phyloP scores from a whole-genome alignment of 305 asterid species.

The Vinca major region DNA sequence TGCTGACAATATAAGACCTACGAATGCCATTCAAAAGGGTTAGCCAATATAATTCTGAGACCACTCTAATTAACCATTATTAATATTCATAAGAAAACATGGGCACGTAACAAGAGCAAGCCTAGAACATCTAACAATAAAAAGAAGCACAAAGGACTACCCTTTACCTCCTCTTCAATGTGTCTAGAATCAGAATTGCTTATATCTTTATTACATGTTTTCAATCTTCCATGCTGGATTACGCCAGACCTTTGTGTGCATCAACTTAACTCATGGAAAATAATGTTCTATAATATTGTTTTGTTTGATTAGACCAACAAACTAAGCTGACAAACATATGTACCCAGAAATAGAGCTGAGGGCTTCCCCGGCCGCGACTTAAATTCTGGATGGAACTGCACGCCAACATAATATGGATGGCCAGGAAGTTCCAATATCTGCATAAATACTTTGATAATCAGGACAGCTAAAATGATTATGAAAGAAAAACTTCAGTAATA shows the following conservation, averaged over 20 bases:
- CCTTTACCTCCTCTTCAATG: background rate
- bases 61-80: background rate
- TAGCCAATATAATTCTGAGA: background rate
- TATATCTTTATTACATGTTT: background rate
- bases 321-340: conserved; percentile 2
- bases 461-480: background rate
- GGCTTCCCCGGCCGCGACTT: conserved; percentile 95
- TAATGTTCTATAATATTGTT: background rate
- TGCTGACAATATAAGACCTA: conserved; percentile 90
- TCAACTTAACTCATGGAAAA: background rate
- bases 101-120: background rate
- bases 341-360: conserved; percentile 77
- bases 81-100: too few species aligned
- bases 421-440: conserved; percentile 69
- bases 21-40: conserved; percentile 6
- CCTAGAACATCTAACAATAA: background rate
- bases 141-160: background rate
- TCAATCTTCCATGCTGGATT: background rate
- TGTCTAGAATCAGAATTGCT: background rate
- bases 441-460: conserved; percentile 8
- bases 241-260: background rate
- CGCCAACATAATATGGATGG: conserved; percentile 92
- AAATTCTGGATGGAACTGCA: conserved; percentile 94
- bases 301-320: background rate
- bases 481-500: background rate